A percentile compares a stretch with the other conserved stretches of the same genome.
Conservation (phyloP, 2,329 filamentous ascomycete genomes). For the Calycina marina region DNA sequence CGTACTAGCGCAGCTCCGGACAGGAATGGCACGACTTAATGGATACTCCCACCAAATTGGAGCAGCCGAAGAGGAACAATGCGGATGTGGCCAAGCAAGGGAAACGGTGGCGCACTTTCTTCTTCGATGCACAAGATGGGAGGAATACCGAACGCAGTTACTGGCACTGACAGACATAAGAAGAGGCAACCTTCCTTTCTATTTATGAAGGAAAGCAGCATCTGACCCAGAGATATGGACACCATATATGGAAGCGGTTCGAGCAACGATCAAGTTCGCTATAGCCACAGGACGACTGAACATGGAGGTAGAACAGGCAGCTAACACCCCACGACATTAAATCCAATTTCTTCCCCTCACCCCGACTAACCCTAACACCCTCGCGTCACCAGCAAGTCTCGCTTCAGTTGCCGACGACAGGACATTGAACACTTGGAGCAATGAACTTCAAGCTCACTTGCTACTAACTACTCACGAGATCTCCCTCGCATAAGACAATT, state of each 20-base stretch:
- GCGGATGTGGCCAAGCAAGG: constrained; percentile 7
- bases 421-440: too few species aligned
- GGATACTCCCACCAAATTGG: constrained; percentile 13
- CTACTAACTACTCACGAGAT: constrained; percentile 2
- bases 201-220: constrained; percentile 16
- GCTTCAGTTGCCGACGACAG: too few species aligned
- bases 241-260: constrained; percentile 16
- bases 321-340: background rate
- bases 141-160: constrained; percentile 6
- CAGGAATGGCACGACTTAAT: constrained; percentile 22
- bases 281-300: background rate
- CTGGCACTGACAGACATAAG: constrained; percentile 13
- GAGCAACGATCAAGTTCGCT: constrained; percentile 9
- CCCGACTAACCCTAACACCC: too few species aligned
- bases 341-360: too few species aligned
- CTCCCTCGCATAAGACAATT: background rate
- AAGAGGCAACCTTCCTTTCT: constrained; percentile 18
- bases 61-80: constrained; percentile 10
- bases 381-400: too few species aligned
- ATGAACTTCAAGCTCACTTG: constrained; percentile 4
- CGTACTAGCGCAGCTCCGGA: constrained; percentile 17
- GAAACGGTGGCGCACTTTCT: constrained; percentile 19
- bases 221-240: constrained; percentile 8
- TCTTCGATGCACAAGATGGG: constrained; percentile 12
- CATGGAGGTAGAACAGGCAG: background rate